Evolutionary conservation across 805 yeast genomes (phyloP).

Genomic region (Yarrowia sp.): DNA sequence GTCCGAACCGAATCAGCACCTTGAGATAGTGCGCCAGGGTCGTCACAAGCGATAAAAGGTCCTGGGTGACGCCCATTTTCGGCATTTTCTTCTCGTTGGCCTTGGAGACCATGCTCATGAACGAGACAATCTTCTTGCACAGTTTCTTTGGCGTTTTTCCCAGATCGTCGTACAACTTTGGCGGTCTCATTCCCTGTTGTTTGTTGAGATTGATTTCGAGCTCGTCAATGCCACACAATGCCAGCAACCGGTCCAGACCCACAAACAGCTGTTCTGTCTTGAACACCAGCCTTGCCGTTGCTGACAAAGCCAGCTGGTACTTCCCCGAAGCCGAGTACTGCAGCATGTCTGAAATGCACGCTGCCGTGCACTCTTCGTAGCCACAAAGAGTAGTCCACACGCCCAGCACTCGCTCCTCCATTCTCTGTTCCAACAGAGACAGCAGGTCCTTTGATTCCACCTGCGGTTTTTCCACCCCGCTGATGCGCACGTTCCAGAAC

Average conservation of each 20-base stretch:
- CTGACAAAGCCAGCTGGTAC: constrained; percentile 67
- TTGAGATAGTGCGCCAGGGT: constrained; percentile 93
- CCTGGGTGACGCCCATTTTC: constrained; percentile 47
- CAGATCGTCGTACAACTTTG: constrained; percentile 41
- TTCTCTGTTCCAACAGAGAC: constrained; percentile 60
- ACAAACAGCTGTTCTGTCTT: constrained; percentile 78
- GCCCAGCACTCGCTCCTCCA: constrained; percentile 64
- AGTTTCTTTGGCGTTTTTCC: constrained; percentile 78
- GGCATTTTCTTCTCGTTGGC: constrained; percentile 48
- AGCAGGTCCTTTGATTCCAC: constrained; percentile 25
- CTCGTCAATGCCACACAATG: constrained; percentile 41
- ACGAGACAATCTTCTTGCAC: constrained; percentile 88
- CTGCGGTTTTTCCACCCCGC: constrained; percentile 44
- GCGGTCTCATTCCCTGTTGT: constrained; percentile 4
- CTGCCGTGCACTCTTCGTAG: constrained; percentile 89
- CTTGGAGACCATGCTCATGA: constrained; percentile 81
- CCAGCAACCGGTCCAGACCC: constrained; percentile 66
- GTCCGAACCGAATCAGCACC: constrained; percentile 78
- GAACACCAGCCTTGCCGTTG: constrained; percentile 74
- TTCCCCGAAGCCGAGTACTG: constrained; percentile 79
- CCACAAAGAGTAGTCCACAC: constrained; percentile 89
- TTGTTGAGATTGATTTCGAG: constrained; percentile 38
- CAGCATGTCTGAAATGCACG: constrained; percentile 89
- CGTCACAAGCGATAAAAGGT: constrained; percentile 78
- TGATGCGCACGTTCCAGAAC: constrained; percentile 89